Conservation (phyloP, 2,329 filamentous ascomycete genomes). For the Tetracladium maxilliforme region DNA sequence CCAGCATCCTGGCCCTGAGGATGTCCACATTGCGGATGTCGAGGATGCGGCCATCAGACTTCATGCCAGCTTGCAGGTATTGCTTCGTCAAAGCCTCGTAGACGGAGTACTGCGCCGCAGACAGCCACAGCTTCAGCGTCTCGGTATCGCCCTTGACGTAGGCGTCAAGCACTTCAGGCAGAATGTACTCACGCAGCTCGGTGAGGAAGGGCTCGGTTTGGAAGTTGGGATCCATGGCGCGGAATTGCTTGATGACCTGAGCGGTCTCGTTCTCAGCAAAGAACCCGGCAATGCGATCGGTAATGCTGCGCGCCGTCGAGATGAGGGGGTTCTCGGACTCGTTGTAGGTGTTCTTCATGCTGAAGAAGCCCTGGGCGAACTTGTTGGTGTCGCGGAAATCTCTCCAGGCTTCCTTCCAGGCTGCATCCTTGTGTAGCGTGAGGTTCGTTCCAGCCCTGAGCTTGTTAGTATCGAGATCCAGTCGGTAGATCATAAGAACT, state of each 20-base stretch:
- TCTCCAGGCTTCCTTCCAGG: conserved; percentile 97
- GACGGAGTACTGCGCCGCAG: conserved; percentile 88
- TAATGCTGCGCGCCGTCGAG: conserved; percentile 83
- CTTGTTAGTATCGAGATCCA: conserved; percentile 17
- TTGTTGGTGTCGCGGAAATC: conserved; percentile 86
- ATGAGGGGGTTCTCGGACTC: conserved; percentile 97
- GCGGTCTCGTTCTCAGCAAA: conserved; percentile 98
- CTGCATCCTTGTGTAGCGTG: conserved; percentile 90
- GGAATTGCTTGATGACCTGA: conserved; percentile 94
- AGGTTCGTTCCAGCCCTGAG: conserved; percentile 81
- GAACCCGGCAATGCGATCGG: conserved; percentile 84
- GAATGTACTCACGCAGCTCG: conserved; percentile 93
- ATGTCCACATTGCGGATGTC: conserved; percentile 94
- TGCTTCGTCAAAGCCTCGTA: conserved; percentile 96
- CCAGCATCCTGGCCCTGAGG: conserved; percentile 62
- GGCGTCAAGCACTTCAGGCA: conserved; percentile 91
- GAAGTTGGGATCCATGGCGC: conserved; percentile 88
- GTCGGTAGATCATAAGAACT: conserved; percentile 20
- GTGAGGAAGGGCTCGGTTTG: conserved; percentile 89
- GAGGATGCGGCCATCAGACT: conserved; percentile 86
- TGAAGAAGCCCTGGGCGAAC: conserved; percentile 77
- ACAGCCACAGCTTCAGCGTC: conserved; percentile 87
- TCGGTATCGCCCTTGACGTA: conserved; percentile 94
- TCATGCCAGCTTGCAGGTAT: conserved; percentile 83
- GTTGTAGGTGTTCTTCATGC: conserved; percentile 74